Percentiles rank a stretch among this genome's conserved stretches.
These are phyloP conservation scores for Diaporthe velutina DNA, from an alignment of 2,329 filamentous ascomycete genomes.

Conservation along the genomic window DNA sequence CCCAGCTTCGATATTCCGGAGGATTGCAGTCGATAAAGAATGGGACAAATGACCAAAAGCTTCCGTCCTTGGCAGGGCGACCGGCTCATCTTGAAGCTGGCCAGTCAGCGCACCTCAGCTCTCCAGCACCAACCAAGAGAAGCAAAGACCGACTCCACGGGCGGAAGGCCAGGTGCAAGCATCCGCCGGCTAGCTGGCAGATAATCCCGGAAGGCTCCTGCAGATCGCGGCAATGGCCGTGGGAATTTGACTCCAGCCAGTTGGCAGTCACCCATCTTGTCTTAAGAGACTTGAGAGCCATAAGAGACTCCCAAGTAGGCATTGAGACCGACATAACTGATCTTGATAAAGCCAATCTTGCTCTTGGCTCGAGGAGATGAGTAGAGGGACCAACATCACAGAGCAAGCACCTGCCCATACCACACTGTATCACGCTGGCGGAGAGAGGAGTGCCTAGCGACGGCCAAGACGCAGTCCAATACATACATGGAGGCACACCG, in stretches of 20 bases:
- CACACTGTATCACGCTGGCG: background rate
- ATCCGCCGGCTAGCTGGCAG: constrained; percentile 27
- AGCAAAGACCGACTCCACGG: background rate
- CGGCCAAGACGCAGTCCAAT: constrained; percentile 13
- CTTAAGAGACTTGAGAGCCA: background rate
- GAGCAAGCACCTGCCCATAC: background rate
- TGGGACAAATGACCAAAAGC: constrained; percentile 15
- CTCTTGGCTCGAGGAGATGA: background rate
- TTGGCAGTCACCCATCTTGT: constrained; percentile 13
- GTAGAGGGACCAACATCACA: background rate
- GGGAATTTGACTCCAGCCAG: constrained; percentile 19
- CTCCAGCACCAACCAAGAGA: background rate
- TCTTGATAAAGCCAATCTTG: background rate
- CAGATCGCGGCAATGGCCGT: constrained; percentile 24
- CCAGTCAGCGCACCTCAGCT: background rate
- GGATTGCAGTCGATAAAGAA: constrained; percentile 24
- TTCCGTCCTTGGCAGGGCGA: constrained; percentile 8
- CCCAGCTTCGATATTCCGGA: constrained; percentile 23
- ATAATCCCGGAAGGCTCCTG: background rate
- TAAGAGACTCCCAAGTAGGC: background rate
- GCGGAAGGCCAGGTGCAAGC: background rate
- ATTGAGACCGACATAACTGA: background rate
- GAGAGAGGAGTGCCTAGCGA: background rate
- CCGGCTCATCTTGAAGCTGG: constrained; percentile 1
- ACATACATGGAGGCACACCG: constrained; percentile 8